A percentile compares a stretch with the other conserved stretches of the same genome.
Conservation (phyloP, 768 basidiomycete genomes). For the Russula ochroleuca region DNA sequence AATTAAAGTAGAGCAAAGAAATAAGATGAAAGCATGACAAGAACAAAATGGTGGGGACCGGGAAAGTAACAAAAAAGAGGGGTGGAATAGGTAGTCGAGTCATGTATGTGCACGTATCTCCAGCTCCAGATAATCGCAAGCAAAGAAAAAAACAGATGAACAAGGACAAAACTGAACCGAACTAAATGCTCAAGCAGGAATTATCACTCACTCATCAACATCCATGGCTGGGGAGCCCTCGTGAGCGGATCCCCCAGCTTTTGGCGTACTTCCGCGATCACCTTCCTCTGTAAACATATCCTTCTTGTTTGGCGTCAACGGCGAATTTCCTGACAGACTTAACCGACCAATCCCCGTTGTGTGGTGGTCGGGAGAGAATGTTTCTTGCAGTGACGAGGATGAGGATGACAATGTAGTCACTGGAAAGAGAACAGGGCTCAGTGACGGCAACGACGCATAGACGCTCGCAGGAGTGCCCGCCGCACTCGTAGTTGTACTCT, state of each 20-base stretch:
- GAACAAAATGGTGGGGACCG: background rate
- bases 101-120: conserved; percentile 2
- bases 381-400: conserved; percentile 15
- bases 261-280: conserved; percentile 21
- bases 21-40: background rate
- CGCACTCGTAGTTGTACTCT: conserved; percentile 24
- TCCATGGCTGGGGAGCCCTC: conserved; percentile 22
- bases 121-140: conserved; percentile 5
- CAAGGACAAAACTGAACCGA: background rate
- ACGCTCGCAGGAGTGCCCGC: conserved; percentile 16
- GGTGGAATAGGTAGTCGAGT: conserved; percentile 10
- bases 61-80: background rate
- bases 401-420: conserved; percentile 19
- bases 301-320: conserved; percentile 25
- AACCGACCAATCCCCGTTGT: conserved; percentile 22
- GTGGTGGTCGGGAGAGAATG: conserved; percentile 18
- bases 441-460: conserved; percentile 16
- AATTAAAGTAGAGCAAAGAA: conserved; percentile 6
- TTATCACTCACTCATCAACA: conserved; percentile 18
- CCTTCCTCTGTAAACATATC: conserved; percentile 29
- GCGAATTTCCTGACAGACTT: conserved; percentile 17
- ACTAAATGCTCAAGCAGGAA: background rate
- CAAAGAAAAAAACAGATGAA: background rate
- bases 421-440: conserved; percentile 21
- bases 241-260: background rate